phyloP scores from a whole-genome alignment of 2,329 filamentous ascomycete species.

The Phialophora tarda region DNA sequence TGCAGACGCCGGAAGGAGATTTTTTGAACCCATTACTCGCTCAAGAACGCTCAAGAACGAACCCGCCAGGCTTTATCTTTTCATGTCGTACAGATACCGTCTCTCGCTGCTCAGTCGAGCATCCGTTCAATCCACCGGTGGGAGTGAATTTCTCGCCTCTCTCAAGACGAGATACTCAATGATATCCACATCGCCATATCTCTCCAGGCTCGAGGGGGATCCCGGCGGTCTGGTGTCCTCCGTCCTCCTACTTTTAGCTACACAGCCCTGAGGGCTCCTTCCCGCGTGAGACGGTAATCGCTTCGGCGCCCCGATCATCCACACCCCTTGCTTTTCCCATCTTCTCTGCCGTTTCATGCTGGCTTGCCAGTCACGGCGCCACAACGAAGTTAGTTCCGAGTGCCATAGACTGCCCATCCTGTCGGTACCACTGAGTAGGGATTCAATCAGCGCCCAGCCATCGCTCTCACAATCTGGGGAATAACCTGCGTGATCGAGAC shows the following conservation, averaged over 20 bases:
- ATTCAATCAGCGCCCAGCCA: conserved; percentile 18
- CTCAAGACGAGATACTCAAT: conserved; percentile 26
- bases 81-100: not conserved
- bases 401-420: conserved; percentile 24
- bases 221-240: not conserved
- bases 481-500: not conserved
- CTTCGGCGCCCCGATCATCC: conserved; percentile 24
- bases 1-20: not conserved
- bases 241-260: not conserved
- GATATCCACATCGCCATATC: conserved; percentile 15
- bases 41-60: not conserved
- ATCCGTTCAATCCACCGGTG: conserved; percentile 10
- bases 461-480: not conserved
- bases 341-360: conserved; percentile 17
- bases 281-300: conserved; percentile 5
- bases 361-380: conserved; percentile 22
- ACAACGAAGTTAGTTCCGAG: conserved; percentile 13
- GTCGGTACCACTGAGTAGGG: not conserved
- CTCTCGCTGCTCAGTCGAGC: not conserved
- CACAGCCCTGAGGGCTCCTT: not conserved
- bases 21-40: not conserved
- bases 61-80: not conserved
- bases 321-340: conserved; percentile 24
- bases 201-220: not conserved
- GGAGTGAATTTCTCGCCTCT: conserved; percentile 28